Evolutionary conservation across 495 filamentous ascomycete genomes (phyloP), one percentile per base, ranked within the genome.

Genomic region (Melanomma pulvis-pyrius): DNA sequence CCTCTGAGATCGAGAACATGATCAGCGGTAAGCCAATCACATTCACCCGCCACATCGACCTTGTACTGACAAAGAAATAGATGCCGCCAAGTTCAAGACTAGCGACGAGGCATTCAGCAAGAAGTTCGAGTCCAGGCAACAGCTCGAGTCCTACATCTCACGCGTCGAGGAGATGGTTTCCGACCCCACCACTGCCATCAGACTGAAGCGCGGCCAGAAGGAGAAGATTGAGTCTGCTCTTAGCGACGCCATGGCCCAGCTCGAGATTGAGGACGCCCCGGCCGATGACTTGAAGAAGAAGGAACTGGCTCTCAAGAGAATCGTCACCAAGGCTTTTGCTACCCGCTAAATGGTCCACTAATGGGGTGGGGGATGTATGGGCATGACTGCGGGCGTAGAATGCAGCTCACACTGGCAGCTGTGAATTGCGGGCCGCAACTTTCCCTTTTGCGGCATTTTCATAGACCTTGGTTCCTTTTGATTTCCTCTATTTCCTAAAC

Each of bases 281-380:
- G 90, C 92, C 41, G 94, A 99, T 73, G 94, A 99, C 78, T 84
- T 99, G 65, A 98, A 96, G 90, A 98, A 98, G 92, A 97, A 97
- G 89, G 94, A 99, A 86, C 83, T 99, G 59, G 94, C 92, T 60
- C 85, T 99, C 54, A 99, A 99, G 92, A 83, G 94, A 74, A 83
- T 96, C 67, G 92, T 99, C 60, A 99, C 94, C 75, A 98, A 97
- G 86, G 93, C 92, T 71, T 94, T 94, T 90, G 83, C 90, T 63
- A 92, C 91, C 70, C 87, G 91, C 77, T 94, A 90, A 86, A 82
- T 55, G 60, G n/a, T 19, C 13, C 25, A 34, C 41, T 53, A 51
- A 28, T 5, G 47, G 1, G 29, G 30, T 29, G 46, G n/a, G 11
- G 52, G 21, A 53, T 34, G 21, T 19, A 48, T 28, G 32, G 50